These are phyloP conservation scores for Colletotrichum magnum DNA, from an alignment of 2,329 filamentous ascomycete species.

Conservation along the genomic window DNA sequence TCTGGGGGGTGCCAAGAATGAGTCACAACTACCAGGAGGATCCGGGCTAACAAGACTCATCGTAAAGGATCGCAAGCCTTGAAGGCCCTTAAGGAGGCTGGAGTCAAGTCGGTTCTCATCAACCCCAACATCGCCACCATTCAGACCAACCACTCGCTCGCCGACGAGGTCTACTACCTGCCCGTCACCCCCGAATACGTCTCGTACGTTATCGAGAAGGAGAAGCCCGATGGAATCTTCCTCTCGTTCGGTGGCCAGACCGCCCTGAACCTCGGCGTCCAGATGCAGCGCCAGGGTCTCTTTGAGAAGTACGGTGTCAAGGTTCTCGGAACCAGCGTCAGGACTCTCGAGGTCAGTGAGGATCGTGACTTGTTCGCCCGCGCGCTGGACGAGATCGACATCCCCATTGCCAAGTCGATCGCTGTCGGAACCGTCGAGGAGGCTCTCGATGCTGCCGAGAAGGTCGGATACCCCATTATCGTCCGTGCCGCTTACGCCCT, in stretches of 20 bases:
- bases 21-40: slow-evolving; percentile 30
- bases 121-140: slow-evolving; percentile 99
- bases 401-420: slow-evolving; percentile 96
- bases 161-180: slow-evolving; percentile 98
- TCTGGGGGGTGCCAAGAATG: slow-evolving; percentile 17
- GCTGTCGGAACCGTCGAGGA: slow-evolving; percentile 93
- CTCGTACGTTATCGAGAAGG: slow-evolving; percentile 95
- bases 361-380: slow-evolving; percentile 97
- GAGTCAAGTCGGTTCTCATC: slow-evolving; percentile 90
- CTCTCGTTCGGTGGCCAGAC: slow-evolving; percentile 98
- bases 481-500: slow-evolving; percentile 97
- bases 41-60: slow-evolving; percentile 41
- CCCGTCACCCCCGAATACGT: slow-evolving; percentile 98
- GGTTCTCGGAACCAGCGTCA: slow-evolving; percentile 94
- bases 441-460: slow-evolving; percentile 87
- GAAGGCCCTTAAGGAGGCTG: slow-evolving; percentile 96
- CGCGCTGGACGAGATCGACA: slow-evolving; percentile 96
- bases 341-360: slow-evolving; percentile 93
- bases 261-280: slow-evolving; percentile 93
- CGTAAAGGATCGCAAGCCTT: slow-evolving; percentile 89
- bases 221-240: slow-evolving; percentile 96
- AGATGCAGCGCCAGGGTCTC: slow-evolving; percentile 96
- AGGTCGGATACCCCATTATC: slow-evolving; percentile 96
- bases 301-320: slow-evolving; percentile 97
- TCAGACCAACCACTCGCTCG: slow-evolving; percentile 95